Conservation (phyloP, 1,139 yeast species). For the Suhomyces guaymorum region DNA sequence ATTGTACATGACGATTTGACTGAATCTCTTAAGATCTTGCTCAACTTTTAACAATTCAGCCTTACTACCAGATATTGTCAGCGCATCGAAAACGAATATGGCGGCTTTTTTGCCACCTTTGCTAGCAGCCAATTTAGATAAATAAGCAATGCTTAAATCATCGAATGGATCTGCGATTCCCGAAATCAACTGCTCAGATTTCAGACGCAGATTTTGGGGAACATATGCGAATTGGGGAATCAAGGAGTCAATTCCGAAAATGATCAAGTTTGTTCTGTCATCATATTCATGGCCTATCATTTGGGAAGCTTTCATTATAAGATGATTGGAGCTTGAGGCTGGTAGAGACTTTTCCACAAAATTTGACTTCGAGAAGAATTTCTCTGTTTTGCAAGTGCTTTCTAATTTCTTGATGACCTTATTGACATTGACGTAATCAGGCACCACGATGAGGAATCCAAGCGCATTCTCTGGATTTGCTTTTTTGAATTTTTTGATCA, state of each 20-base stretch:
- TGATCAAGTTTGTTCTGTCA: slow-evolving; percentile 20
- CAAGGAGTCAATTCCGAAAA: slow-evolving; percentile 27
- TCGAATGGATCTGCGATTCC: slow-evolving; percentile 29
- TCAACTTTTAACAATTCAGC: no score
- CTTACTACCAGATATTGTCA: no score
- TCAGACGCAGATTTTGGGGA: no score
- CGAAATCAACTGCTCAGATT: slow-evolving; percentile 12
- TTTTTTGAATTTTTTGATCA: slow-evolving; percentile 10
- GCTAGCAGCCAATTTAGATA: slow-evolving; percentile 18
- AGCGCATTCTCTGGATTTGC: slow-evolving; percentile 10
- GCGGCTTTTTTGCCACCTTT: slow-evolving; percentile 14
- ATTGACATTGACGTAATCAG: slow-evolving; percentile 14
- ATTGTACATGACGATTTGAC: slow-evolving; percentile 22
- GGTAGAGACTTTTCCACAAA: no score
- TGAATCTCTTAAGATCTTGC: slow-evolving; percentile 17
- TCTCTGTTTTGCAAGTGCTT: slow-evolving; percentile 1
- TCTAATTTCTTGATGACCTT: slow-evolving; percentile 6
- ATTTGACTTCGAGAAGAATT: no score
- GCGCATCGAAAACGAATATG: slow-evolving; percentile 16
- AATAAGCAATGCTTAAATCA: slow-evolving; percentile 26
- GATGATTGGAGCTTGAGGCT: slow-evolving; percentile 1
- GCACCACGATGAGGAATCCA: slow-evolving; percentile 21
- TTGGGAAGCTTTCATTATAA: slow-evolving; percentile 15
- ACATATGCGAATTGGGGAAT: slow-evolving; percentile 26
- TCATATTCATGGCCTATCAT: slow-evolving; percentile 21